A percentile compares a stretch with the other conserved stretches of the same genome.
These are phyloP conservation scores for Filobasidium uniguttulatum DNA, from an alignment of 1,284 basidiomycete species.

Conservation along the genomic window DNA sequence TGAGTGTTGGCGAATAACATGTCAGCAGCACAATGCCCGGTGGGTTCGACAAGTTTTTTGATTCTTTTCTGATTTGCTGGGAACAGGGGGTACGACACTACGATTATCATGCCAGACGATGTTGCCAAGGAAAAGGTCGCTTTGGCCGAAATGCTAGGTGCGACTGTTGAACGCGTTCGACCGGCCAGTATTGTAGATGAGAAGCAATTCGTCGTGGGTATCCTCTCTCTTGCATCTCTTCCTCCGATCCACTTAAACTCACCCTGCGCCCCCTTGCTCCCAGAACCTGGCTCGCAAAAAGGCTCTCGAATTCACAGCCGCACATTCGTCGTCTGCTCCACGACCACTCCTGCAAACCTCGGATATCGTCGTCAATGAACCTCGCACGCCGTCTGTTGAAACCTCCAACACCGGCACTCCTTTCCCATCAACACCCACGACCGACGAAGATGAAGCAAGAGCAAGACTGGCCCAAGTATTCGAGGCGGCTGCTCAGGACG, in stretches of 20 bases:
- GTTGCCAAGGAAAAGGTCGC: conserved; percentile 80
- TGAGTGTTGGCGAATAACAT: conserved; percentile 28
- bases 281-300: conserved; percentile 69
- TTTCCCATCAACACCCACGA: conserved; percentile 4
- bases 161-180: conserved; percentile 67
- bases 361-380: conserved; percentile 34
- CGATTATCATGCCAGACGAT: conserved; percentile 85
- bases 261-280: background rate
- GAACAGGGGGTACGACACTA: conserved; percentile 40
- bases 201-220: conserved; percentile 60
- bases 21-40: background rate
- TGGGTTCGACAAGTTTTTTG: background rate
- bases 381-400: background rate
- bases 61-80: background rate
- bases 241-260: conserved; percentile 1
- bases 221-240: background rate
- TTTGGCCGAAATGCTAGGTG: conserved; percentile 69
- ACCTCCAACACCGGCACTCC: conserved; percentile 8
- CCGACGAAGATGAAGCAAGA: background rate
- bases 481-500: conserved; percentile 11
- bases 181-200: conserved; percentile 86
- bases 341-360: too few species aligned
- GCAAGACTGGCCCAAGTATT: conserved; percentile 9
- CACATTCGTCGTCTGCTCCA: too few species aligned
- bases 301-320: conserved; percentile 59